Base-by-base conservation (phyloP, 2,329 filamentous ascomycete genomes). In the Penicillium sp. region DNA sequence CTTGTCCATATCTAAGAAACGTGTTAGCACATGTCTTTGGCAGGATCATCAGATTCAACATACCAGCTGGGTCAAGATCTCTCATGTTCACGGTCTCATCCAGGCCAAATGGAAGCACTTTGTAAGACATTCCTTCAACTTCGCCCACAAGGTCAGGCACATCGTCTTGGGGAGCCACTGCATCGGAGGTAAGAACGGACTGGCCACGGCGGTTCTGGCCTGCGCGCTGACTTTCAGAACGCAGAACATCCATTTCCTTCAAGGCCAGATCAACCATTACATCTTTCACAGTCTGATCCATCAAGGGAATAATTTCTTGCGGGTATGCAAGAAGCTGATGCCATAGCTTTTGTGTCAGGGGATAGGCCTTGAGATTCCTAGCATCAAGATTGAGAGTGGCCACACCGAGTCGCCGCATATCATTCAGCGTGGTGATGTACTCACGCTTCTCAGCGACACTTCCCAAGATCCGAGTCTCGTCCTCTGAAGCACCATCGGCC, bases 281-380 rank as follows among this genome's bases (percentile, higher is more conserved):
- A 76, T 99, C 93, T 71, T 96, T 96, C 50, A 97, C 86, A 6
- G 88, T 87, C 74, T 96, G 91, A 82, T 99, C 96, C 89, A 99
- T 96, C 47, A 98, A 83, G 3, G 93, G 93, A 45, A 99, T 90
- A 52, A 99, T 93, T 82, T 99, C 95, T 70, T 95, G 92, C 0
- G 95, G 95, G 70, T 97, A 99, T 14, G 90, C 88, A 72, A 96
- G 91, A 56, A 96, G 81, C 75, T 99, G 96, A 73, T 98, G 90
- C 90, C 92, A 98, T 55, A 99, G 81, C 77, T 98, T 98, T 66
- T 89, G 82, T 0, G 95, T 98, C 1, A 91, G 87, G 3, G 96
- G 95, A 71, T 97, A 99, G 13, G 93, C 84, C 72, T 96, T 96
- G 58, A 99, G 81, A 67, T 99, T 96, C 55, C 86, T 86, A 52